phyloP scores from a whole-genome alignment of 2,329 filamentous ascomycete species.

The Fusarium annulatum region DNA sequence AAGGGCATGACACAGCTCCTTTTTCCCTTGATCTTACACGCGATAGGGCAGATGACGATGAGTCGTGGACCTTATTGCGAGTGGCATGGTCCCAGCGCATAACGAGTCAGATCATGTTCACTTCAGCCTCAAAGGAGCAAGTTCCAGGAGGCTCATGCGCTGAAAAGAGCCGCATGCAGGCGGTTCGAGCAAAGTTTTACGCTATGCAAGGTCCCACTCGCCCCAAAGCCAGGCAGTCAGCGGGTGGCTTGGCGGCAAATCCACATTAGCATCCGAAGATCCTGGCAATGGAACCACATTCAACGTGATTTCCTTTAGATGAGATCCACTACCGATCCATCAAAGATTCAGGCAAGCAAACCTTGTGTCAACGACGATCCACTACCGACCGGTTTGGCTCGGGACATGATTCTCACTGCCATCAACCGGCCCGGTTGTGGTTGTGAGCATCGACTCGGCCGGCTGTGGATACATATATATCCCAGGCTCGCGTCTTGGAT shows the following conservation, averaged over 20 bases:
- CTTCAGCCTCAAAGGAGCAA: slow-evolving; percentile 3
- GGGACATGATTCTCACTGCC: slow-evolving; percentile 1
- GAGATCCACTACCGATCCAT: slow-evolving; percentile 42
- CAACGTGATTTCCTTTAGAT: slow-evolving; percentile 37
- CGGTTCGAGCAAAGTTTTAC: slow-evolving; percentile 36
- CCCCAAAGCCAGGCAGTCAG: slow-evolving; percentile 12
- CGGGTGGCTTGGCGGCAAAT: slow-evolving; percentile 35
- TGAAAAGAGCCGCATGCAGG: slow-evolving; percentile 37
- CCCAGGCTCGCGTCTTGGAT: slow-evolving; percentile 22
- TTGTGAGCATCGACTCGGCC: slow-evolving; percentile 10
- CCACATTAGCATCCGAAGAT: slow-evolving; percentile 5
- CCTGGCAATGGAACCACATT: slow-evolving; percentile 29
- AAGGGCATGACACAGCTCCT: background rate
- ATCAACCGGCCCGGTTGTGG: slow-evolving; percentile 19
- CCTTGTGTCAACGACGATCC: slow-evolving; percentile 47
- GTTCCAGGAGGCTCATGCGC: background rate
- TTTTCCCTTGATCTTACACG: background rate
- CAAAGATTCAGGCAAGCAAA: slow-evolving; percentile 42
- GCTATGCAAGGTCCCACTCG: slow-evolving; percentile 23
- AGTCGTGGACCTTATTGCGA: slow-evolving; percentile 27
- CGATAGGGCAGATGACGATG: slow-evolving; percentile 12
- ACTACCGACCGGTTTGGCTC: slow-evolving; percentile 29
- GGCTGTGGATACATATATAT: slow-evolving; percentile 34
- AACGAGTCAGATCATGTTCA: slow-evolving; percentile 18
- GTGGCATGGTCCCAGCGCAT: slow-evolving; percentile 21